Evolutionary conservation across 2,329 filamentous ascomycete genomes (phyloP).

Genomic region (Cercospora sojina): DNA sequence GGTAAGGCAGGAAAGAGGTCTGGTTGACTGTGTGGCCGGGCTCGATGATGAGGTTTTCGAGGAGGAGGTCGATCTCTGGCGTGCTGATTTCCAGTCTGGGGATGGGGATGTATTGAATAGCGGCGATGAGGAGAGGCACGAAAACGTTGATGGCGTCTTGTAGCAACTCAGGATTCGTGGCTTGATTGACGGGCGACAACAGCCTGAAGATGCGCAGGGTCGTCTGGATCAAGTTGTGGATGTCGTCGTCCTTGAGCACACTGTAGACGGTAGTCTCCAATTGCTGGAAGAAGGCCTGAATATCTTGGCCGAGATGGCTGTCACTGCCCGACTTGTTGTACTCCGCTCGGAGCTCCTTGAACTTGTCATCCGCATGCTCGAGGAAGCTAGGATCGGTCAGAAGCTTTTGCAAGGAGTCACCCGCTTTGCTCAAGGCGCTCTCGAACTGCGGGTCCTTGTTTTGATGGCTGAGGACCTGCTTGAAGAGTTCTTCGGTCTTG

Average conservation of each 20-base stretch:
- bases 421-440: conserved; percentile 69
- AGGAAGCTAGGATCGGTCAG: conserved; percentile 85
- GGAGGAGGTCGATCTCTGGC: conserved; percentile 76
- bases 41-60: conserved; percentile 89
- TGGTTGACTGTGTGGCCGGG: conserved; percentile 80
- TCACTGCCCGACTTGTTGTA: conserved; percentile 60
- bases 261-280: conserved; percentile 66
- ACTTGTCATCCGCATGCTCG: conserved; percentile 67
- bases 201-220: conserved; percentile 65
- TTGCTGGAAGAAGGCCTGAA: conserved; percentile 70
- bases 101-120: conserved; percentile 84
- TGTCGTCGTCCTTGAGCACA: conserved; percentile 68
- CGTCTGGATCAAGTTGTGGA: conserved; percentile 67
- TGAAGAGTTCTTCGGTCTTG: conserved; percentile 66
- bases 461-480: conserved; percentile 70
- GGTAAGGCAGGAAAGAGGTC: conserved; percentile 85
- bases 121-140: conserved; percentile 71
- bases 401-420: conserved; percentile 73
- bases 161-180: conserved; percentile 69
- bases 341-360: conserved; percentile 59
- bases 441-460: conserved; percentile 81
- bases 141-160: conserved; percentile 77
- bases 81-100: conserved; percentile 84
- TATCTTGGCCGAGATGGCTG: conserved; percentile 67
- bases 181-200: conserved; percentile 63